These are phyloP conservation scores for Tetradesmus obliquus DNA, from an alignment of 139 green algal species.

Conservation along the genomic window DNA sequence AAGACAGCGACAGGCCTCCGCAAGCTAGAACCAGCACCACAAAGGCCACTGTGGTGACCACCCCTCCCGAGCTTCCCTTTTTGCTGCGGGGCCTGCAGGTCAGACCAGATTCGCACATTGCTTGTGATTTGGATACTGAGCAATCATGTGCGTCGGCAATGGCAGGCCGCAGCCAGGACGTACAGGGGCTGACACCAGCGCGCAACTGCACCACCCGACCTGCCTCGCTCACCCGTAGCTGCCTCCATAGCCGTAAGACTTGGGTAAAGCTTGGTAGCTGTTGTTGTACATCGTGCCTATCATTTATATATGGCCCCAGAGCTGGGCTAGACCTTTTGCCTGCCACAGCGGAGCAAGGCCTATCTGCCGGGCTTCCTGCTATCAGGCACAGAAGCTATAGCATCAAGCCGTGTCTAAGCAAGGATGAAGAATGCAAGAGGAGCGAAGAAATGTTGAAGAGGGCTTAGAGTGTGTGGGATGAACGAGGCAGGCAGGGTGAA, in stretches of 20 bases:
- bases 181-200: not conserved
- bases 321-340: not conserved
- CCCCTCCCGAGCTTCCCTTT: not conserved
- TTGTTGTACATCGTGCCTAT: slow-evolving; percentile 36
- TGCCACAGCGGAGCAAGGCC: not conserved
- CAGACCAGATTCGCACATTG: not conserved
- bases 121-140: not conserved
- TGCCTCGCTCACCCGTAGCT: not conserved
- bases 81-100: slow-evolving; percentile 11
- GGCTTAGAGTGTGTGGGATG: not conserved
- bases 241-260: slow-evolving; percentile 29
- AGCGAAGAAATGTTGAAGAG: not conserved
- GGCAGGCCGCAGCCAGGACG: not conserved
- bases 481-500: not conserved
- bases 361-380: not conserved
- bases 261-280: not conserved
- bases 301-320: not conserved
- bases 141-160: not conserved
- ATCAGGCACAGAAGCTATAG: not conserved
- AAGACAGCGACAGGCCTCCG: not conserved
- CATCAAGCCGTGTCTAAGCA: not conserved
- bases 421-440: not conserved
- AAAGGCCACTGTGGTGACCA: not conserved
- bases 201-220: slow-evolving; percentile 6
- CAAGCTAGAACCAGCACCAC: slow-evolving; percentile 24